Conservation (phyloP, 2,329 filamentous ascomycete species). For the Escovopsis sp. region DNA sequence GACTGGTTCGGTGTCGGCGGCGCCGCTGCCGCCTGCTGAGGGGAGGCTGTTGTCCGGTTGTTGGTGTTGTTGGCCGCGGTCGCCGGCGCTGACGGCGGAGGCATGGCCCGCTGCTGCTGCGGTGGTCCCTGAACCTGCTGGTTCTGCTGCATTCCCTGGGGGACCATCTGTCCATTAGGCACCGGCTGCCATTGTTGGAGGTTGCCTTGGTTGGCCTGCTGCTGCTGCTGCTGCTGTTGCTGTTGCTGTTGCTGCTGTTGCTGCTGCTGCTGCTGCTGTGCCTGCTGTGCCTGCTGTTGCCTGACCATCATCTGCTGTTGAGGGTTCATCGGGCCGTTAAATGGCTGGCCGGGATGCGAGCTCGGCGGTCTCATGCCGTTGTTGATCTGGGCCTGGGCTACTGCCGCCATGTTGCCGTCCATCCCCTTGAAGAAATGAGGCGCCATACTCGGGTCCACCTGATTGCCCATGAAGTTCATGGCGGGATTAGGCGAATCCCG, state of each 20-base stretch:
- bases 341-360: slow-evolving; percentile 47
- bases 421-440: slow-evolving; percentile 46
- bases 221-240: slow-evolving; percentile 21
- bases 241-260: slow-evolving; percentile 13
- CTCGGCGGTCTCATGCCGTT: slow-evolving; percentile 56
- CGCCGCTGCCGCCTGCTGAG: slow-evolving; percentile 48
- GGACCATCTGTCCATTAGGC: slow-evolving; percentile 27
- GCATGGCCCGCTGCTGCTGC: slow-evolving; percentile 60
- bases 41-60: slow-evolving; percentile 43
- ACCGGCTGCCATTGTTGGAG: slow-evolving; percentile 27
- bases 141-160: slow-evolving; percentile 25
- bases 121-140: slow-evolving; percentile 49
- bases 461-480: slow-evolving; percentile 48
- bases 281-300: slow-evolving; percentile 23
- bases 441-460: slow-evolving; percentile 46
- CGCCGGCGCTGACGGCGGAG: slow-evolving; percentile 47
- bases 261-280: slow-evolving; percentile 10
- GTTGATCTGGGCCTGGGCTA: slow-evolving; percentile 34
- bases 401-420: slow-evolving; percentile 39
- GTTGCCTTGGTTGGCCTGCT: slow-evolving; percentile 15
- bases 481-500: slow-evolving; percentile 48
- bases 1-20: slow-evolving; percentile 63
- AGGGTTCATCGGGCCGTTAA: slow-evolving; percentile 43
- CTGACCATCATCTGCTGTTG: slow-evolving; percentile 46
- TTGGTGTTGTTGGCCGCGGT: slow-evolving; percentile 33